Evolutionary conservation across 192 early-diverging fungal genomes (phyloP).

Genomic region (Cladochytrium replicatum): DNA sequence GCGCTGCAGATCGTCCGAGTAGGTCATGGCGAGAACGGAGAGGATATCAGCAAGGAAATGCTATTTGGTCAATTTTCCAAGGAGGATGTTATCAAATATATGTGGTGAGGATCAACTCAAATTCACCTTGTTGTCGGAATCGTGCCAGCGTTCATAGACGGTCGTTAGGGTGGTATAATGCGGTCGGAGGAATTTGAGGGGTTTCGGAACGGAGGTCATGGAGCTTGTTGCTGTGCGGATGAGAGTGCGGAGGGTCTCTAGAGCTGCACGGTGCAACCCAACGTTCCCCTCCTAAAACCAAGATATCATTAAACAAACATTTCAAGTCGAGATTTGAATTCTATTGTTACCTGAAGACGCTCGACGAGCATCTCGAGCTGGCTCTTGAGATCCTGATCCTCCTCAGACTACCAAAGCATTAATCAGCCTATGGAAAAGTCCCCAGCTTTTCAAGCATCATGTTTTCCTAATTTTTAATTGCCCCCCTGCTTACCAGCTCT

Average conservation of each 20-base stretch:
- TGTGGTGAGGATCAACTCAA: too few relatives aligned
- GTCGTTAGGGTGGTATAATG: conserved; percentile 64
- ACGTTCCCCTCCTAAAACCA: conserved; percentile 55
- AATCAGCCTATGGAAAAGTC: too few relatives aligned
- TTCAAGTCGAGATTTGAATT: too few relatives aligned
- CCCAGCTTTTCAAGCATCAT: too few relatives aligned
- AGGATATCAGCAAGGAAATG: conserved; percentile 85
- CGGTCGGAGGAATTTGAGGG: conserved; percentile 87
- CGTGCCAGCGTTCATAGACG: conserved; percentile 66
- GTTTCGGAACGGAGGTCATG: conserved; percentile 99
- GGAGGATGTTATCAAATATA: too few relatives aligned
- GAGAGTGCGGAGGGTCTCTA: conserved; percentile 76
- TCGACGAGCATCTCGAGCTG: conserved; percentile 94
- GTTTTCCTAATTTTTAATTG: too few relatives aligned
- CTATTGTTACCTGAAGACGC: conserved; percentile 69
- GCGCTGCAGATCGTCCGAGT: conserved; percentile 74
- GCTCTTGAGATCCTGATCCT: conserved; percentile 85
- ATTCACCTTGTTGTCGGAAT: conserved; percentile 62
- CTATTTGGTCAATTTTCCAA: too few relatives aligned
- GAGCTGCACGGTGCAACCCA: conserved; percentile 69
- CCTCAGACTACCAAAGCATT: conserved; percentile 66
- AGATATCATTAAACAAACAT: too few relatives aligned
- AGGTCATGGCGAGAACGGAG: conserved; percentile 95
- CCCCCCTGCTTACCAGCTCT: conserved; percentile 16
- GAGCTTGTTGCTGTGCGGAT: conserved; percentile 94